phyloP scores from a whole-genome alignment of 73 alveolate species.

The Paramecium sexaurelia region DNA sequence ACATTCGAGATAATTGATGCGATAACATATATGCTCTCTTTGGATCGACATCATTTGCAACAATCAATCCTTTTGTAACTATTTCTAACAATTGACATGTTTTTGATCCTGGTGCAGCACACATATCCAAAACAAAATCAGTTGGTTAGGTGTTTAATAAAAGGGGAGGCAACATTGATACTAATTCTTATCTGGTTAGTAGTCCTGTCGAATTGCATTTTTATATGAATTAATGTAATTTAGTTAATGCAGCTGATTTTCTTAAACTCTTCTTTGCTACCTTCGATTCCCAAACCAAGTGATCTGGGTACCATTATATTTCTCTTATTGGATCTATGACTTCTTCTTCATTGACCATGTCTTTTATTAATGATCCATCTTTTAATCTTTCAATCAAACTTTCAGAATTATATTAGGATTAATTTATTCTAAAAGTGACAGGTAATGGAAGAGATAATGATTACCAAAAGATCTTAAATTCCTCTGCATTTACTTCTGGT shows the following conservation, averaged over 20 bases:
- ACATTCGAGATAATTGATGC: conserved; percentile 90
- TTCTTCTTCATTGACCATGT: conserved; percentile 55
- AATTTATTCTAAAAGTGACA: conserved; percentile 84
- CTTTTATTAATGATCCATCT: conserved; percentile 64
- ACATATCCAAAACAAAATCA: conserved; percentile 89
- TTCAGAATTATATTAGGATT: conserved; percentile 37
- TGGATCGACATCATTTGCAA: conserved; percentile 96
- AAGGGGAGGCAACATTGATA: conserved; percentile 98
- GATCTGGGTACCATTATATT: conserved; percentile 83
- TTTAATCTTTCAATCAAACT: conserved; percentile 54
- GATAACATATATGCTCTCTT: conserved; percentile 96
- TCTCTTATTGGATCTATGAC: conserved; percentile 70
- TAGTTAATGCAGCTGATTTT: conserved; percentile 81
- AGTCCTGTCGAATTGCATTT: conserved; percentile 92
- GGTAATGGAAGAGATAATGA: conserved; percentile 77
- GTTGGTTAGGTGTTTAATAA: conserved; percentile 82
- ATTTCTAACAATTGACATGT: conserved; percentile 96
- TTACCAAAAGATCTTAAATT: conserved; percentile 70
- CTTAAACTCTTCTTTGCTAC: conserved; percentile 85
- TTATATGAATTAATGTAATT: conserved; percentile 87
- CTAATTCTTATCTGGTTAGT: conserved; percentile 96
- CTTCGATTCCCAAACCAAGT: conserved; percentile 86
- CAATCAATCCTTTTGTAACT: conserved; percentile 83
- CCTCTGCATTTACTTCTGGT: conserved; percentile 67
- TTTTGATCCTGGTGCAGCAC: conserved; percentile 99